Percentiles rank a stretch among this genome's conserved stretches.
Conservation (phyloP, 228 moss, liverwort and hornwort species). For the Sphagnum magellanicum region DNA sequence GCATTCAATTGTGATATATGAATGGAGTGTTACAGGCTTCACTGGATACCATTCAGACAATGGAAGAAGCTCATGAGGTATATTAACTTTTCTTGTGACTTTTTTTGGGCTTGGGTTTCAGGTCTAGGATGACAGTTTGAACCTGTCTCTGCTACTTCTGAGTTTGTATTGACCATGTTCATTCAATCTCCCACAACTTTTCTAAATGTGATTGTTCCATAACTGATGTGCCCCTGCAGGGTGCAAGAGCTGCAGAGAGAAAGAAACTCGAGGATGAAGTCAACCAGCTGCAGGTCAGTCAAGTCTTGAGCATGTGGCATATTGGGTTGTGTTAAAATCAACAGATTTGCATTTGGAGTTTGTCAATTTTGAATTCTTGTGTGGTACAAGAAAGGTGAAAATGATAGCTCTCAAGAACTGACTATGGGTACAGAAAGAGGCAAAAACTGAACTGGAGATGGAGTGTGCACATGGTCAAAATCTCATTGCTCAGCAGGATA, state of each 20-base stretch:
- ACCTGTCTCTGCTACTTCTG: no score
- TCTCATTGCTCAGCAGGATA: conserved; percentile 63
- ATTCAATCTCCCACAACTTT: no score
- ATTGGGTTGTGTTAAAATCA: no score
- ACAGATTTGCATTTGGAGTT: no score
- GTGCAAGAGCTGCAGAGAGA: conserved; percentile 62
- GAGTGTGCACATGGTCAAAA: conserved; percentile 81
- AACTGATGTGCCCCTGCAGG: conserved; percentile 16
- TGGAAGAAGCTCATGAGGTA: conserved; percentile 80
- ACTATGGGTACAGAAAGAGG: conserved; percentile 45
- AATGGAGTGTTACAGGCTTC: conserved; percentile 43
- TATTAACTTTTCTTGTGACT: not conserved
- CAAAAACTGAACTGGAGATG: conserved; percentile 76
- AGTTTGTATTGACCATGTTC: no score
- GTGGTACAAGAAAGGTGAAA: no score
- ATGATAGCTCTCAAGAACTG: no score
- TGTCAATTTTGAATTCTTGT: no score
- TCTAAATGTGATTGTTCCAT: no score
- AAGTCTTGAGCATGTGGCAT: no score
- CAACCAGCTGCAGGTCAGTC: conserved; percentile 67
- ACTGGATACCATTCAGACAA: conserved; percentile 75
- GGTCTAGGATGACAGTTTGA: no score
- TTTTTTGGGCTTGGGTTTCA: no score
- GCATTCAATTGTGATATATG: not conserved
- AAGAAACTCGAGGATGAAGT: conserved; percentile 78